Conservation (phyloP, 2,329 filamentous ascomycete genomes). For the Colletotrichum noveboracense region DNA sequence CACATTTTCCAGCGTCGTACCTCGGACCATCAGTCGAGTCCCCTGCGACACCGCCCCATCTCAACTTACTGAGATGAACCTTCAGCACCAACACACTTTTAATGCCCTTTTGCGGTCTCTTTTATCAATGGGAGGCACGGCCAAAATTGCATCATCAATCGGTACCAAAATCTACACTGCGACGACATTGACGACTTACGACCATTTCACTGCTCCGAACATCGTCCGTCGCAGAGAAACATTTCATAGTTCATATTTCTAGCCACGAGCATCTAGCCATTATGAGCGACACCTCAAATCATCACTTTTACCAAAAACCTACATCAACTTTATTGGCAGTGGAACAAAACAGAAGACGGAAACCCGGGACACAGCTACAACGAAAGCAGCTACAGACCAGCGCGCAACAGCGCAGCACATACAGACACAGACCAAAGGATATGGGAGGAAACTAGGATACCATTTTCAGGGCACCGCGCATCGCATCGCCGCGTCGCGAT, state of each 20-base stretch:
- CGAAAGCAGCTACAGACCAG: not conserved
- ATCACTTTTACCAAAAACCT: not conserved
- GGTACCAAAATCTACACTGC: not conserved
- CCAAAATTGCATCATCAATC: not conserved
- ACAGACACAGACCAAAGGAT: not conserved
- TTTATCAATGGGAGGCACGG: not conserved
- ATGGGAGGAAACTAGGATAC: not conserved
- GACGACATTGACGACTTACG: not conserved
- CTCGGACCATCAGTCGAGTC: conserved; percentile 41
- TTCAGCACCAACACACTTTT: not conserved
- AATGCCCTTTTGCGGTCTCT: not conserved
- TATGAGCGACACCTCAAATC: not conserved
- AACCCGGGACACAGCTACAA: not conserved
- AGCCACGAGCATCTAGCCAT: not conserved
- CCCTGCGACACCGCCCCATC: conserved; percentile 40
- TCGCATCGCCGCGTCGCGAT: not conserved
- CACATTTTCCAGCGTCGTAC: conserved; percentile 46
- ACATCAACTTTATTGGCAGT: not conserved
- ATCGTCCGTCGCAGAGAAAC: not conserved
- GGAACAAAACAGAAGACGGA: not conserved
- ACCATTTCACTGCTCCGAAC: not conserved
- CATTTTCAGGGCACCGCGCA: not conserved
- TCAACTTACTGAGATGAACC: conserved; percentile 36
- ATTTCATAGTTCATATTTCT: not conserved
- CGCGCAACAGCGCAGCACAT: not conserved